These are phyloP conservation scores for Penicillium flavigenum DNA, from an alignment of 495 filamentous ascomycete species.

Conservation along the genomic window DNA sequence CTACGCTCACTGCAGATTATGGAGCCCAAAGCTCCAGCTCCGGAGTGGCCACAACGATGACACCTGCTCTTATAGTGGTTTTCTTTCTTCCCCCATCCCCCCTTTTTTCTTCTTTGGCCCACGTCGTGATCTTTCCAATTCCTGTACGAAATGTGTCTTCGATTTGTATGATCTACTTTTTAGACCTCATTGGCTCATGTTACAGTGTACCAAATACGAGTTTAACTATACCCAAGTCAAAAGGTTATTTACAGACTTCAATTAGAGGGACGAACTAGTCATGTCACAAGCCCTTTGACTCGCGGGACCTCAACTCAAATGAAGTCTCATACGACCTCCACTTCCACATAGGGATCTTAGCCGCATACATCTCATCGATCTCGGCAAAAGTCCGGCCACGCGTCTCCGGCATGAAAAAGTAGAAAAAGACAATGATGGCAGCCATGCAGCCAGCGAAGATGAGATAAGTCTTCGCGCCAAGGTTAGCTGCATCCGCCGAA, in stretches of 20 bases:
- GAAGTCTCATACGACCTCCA: slow-evolving; percentile 37
- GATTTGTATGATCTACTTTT: not conserved
- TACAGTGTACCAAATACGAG: not conserved
- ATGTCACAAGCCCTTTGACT: not conserved
- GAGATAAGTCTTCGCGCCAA: slow-evolving; percentile 41
- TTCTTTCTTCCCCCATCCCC: not conserved
- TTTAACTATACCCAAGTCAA: not conserved
- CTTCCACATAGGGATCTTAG: slow-evolving; percentile 43
- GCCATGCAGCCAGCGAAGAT: slow-evolving; percentile 42
- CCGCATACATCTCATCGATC: slow-evolving; percentile 56
- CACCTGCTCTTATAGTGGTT: not conserved
- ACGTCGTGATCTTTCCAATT: not conserved
- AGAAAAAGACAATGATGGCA: slow-evolving; percentile 48
- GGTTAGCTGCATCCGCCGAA: slow-evolving; percentile 37
- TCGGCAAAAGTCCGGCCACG: slow-evolving; percentile 51
- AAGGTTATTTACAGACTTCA: not conserved
- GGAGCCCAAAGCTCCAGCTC: slow-evolving; percentile 6
- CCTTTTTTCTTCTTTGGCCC: not conserved
- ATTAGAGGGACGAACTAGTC: not conserved
- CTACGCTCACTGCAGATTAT: slow-evolving; percentile 29
- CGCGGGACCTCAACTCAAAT: slow-evolving; percentile 19
- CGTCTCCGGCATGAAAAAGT: slow-evolving; percentile 53
- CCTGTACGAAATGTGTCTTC: not conserved
- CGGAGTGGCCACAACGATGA: slow-evolving; percentile 27
- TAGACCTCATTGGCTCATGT: not conserved